phyloP scores from a whole-genome alignment of 441 rosid genomes.

The Adansonia madagascariensis region DNA sequence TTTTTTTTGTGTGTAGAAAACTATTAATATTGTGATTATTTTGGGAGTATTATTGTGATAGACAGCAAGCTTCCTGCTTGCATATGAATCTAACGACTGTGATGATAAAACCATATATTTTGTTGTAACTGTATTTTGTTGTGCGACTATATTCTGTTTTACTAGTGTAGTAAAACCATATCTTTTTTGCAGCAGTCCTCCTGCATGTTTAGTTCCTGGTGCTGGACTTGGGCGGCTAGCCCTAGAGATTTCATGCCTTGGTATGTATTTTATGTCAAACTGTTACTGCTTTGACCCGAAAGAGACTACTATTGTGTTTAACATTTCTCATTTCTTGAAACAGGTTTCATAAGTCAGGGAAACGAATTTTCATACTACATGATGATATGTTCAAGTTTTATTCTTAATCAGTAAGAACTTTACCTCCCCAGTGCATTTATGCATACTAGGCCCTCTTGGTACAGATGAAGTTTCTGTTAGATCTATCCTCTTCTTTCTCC shows the following conservation, averaged over 20 bases:
- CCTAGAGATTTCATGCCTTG: constrained; percentile 90
- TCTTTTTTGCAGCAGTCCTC: constrained; percentile 59
- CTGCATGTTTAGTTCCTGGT: constrained; percentile 96
- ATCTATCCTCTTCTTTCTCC: background rate
- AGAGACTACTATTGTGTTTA: constrained; percentile 23
- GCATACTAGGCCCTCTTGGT: constrained; percentile 10
- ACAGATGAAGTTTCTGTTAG: constrained; percentile 15
- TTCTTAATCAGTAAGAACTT: constrained; percentile 84
- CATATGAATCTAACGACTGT: background rate
- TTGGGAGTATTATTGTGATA: background rate
- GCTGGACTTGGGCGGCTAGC: constrained; percentile 99
- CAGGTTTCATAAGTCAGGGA: constrained; percentile 99
- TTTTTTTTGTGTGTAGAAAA: constrained; percentile 12
- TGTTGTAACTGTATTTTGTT: background rate
- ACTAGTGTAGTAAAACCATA: constrained; percentile 27
- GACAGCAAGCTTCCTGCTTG: background rate
- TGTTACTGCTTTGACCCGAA: constrained; percentile 9
- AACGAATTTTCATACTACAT: constrained; percentile 98
- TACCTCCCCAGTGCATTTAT: background rate
- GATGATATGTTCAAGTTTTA: constrained; percentile 99
- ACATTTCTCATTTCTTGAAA: constrained; percentile 31
- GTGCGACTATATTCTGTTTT: constrained; percentile 20
- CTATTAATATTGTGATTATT: constrained; percentile 8
- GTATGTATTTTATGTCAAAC: constrained; percentile 44
- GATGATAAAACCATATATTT: background rate